A percentile compares a stretch with the other conserved stretches of the same genome.
phyloP scores from a whole-genome alignment of 352 stramenopile species.

The Globisporangium viniferum region DNA sequence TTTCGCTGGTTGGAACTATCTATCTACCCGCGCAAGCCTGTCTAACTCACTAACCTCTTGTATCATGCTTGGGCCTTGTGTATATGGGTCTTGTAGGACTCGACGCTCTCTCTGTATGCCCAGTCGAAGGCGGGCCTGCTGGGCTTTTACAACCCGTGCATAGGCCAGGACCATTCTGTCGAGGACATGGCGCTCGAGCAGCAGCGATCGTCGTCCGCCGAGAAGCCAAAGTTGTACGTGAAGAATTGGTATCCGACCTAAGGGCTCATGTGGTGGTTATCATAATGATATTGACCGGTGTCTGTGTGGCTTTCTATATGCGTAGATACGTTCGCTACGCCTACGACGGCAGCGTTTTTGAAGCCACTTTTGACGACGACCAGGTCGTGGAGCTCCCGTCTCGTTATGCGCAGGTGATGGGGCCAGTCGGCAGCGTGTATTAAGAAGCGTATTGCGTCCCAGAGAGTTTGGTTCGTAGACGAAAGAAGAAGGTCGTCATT shows the following conservation, averaged over 20 bases:
- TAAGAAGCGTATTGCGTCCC: slow-evolving; percentile 25
- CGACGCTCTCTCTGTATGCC: slow-evolving; percentile 42
- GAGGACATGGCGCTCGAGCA: slow-evolving; percentile 21
- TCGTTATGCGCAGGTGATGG: slow-evolving; percentile 69
- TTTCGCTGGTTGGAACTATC: neutral
- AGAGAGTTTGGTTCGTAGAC: neutral
- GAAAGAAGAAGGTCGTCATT: neutral
- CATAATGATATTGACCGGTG: neutral
- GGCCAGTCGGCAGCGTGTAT: slow-evolving; percentile 56
- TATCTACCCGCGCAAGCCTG: neutral
- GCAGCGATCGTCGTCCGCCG: neutral
- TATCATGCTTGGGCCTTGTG: slow-evolving; percentile 8
- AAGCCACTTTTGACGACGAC: slow-evolving; percentile 78
- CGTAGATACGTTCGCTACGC: slow-evolving; percentile 76
- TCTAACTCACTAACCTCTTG: neutral
- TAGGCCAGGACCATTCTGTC: slow-evolving; percentile 41
- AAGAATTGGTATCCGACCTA: neutral
- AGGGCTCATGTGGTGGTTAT: slow-evolving; percentile 1
- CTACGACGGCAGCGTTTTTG: slow-evolving; percentile 68
- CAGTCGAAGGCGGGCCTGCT: slow-evolving; percentile 67
- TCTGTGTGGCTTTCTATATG: neutral
- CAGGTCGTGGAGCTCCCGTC: slow-evolving; percentile 72
- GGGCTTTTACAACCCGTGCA: slow-evolving; percentile 82
- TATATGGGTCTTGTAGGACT: slow-evolving; percentile 40
- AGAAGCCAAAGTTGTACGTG: slow-evolving; percentile 61